phyloP scores from a whole-genome alignment of 306 rosid genomes.

The Cucumis hystrix region DNA sequence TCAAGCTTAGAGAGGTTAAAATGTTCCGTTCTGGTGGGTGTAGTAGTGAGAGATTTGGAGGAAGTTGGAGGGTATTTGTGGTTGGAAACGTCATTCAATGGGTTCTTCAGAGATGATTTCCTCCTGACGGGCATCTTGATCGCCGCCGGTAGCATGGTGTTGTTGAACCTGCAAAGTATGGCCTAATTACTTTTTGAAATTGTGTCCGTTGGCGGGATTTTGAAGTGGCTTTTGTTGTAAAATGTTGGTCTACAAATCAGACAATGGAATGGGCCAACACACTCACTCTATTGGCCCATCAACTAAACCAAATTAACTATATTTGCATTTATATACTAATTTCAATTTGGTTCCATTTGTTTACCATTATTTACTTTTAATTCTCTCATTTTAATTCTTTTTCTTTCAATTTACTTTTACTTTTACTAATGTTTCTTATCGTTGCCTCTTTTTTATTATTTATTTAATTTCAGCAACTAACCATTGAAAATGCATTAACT shows the following conservation, averaged over 20 bases:
- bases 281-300: not conserved
- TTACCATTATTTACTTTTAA: too few species aligned
- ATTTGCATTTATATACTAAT: too few species aligned
- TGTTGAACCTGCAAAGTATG: not conserved
- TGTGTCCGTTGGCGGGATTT: conserved; percentile 1
- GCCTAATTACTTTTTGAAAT: not conserved
- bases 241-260: not conserved
- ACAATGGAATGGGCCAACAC: not conserved
- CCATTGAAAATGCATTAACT: too few species aligned
- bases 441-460: too few species aligned
- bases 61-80: conserved; percentile 13
- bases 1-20: not conserved
- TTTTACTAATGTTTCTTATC: too few species aligned
- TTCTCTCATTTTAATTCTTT: too few species aligned
- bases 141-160: not conserved
- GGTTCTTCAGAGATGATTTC: conserved; percentile 27
- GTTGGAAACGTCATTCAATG: conserved; percentile 30
- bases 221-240: not conserved
- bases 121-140: conserved; percentile 14
- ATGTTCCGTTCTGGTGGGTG: conserved; percentile 13
- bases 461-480: too few species aligned
- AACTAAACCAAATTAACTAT: too few species aligned
- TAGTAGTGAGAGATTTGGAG: conserved; percentile 9
- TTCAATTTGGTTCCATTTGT: too few species aligned
- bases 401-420: too few species aligned